phyloP scores from a whole-genome alignment of 441 rosid species.

The Populus hybrid region DNA sequence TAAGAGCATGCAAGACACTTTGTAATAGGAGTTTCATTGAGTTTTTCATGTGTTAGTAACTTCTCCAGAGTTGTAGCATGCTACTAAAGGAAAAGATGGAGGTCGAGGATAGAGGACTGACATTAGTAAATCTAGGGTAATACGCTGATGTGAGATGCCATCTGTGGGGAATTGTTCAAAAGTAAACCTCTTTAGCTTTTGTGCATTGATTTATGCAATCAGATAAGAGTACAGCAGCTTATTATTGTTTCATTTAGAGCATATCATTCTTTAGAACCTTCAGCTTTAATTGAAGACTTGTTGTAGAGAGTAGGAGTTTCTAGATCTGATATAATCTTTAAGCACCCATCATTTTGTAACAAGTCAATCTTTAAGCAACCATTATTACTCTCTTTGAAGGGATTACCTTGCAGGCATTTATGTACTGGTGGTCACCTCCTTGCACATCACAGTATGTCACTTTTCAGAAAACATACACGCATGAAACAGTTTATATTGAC shows the following conservation, averaged over 20 bases:
- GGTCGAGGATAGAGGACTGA: background rate
- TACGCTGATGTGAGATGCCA: background rate
- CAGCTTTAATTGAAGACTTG: background rate
- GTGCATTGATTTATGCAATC: background rate
- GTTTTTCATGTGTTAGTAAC: background rate
- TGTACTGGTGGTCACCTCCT: background rate
- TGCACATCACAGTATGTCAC: background rate
- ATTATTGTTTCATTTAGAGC: background rate
- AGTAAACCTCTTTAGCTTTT: background rate
- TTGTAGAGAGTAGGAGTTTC: background rate
- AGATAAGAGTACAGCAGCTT: background rate
- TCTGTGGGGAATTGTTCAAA: background rate
- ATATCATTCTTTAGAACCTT: background rate
- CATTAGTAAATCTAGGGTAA: background rate
- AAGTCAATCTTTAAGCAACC: background rate
- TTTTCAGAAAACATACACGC: background rate
- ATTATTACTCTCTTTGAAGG: background rate
- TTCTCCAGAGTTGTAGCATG: background rate
- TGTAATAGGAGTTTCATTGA: background rate
- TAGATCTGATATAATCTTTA: background rate
- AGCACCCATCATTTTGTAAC: background rate
- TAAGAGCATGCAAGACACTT: background rate
- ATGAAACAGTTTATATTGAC: background rate
- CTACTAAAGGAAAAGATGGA: background rate
- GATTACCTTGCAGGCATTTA: background rate